These are phyloP conservation scores for Candolleomyces efflorescens DNA, from an alignment of 768 basidiomycete species.

Conservation along the genomic window DNA sequence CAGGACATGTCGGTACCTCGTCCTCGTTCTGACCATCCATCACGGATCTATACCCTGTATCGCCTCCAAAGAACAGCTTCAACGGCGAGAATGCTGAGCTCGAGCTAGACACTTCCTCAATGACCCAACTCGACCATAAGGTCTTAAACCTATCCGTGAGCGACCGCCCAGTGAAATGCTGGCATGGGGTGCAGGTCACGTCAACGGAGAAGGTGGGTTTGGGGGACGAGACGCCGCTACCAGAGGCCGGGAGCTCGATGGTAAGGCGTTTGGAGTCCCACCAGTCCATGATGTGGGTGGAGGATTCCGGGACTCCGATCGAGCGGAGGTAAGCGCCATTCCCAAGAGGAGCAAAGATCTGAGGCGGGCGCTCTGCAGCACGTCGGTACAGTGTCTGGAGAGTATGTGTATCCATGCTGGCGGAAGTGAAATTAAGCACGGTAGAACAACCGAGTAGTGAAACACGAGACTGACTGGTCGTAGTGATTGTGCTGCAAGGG, in stretches of 20 bases:
- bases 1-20: constrained; percentile 60
- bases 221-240: neutral
- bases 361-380: constrained; percentile 26
- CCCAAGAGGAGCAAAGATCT: constrained; percentile 58
- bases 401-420: constrained; percentile 42
- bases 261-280: constrained; percentile 47
- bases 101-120: constrained; percentile 46
- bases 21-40: constrained; percentile 44
- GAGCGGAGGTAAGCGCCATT: constrained; percentile 39
- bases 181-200: constrained; percentile 58
- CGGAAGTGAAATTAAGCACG: neutral
- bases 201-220: constrained; percentile 26
- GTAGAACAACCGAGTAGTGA: neutral
- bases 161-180: constrained; percentile 56
- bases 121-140: constrained; percentile 65
- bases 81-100: constrained; percentile 10
- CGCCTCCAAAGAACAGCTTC: constrained; percentile 63
- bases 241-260: constrained; percentile 17
- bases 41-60: constrained; percentile 59
- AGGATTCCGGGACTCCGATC: constrained; percentile 32
- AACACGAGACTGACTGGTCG: constrained; percentile 36
- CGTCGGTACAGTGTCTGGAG: constrained; percentile 33
- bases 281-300: constrained; percentile 60
- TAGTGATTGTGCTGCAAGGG: constrained; percentile 44
- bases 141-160: constrained; percentile 49